Percentiles rank a stretch among this genome's conserved stretches.
Evolutionary conservation across 2,329 filamentous ascomycete species (phyloP).

Genomic region (Ophiosphaerella korrae): DNA sequence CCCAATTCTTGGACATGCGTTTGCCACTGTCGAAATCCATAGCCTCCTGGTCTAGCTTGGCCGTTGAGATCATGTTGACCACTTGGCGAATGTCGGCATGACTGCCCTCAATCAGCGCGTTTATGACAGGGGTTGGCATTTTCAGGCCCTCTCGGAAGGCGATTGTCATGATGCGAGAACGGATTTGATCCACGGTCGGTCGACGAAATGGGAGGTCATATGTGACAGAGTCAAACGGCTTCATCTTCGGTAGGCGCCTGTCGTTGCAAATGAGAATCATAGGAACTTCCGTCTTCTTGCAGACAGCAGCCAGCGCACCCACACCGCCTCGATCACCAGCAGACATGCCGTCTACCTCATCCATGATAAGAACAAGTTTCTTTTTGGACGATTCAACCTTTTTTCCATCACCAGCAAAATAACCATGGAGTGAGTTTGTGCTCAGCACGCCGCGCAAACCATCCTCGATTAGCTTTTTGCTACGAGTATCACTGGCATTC

Average conservation of each 20-base stretch:
- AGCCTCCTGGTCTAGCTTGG: slow-evolving; percentile 80
- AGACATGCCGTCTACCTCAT: slow-evolving; percentile 99
- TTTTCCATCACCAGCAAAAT: slow-evolving; percentile 83
- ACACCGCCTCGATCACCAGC: slow-evolving; percentile 95
- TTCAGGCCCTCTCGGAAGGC: slow-evolving; percentile 90
- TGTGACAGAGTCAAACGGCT: slow-evolving; percentile 87
- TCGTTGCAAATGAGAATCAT: slow-evolving; percentile 99
- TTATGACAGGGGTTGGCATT: slow-evolving; percentile 80
- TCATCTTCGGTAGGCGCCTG: slow-evolving; percentile 92
- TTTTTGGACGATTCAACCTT: slow-evolving; percentile 81
- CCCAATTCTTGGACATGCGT: slow-evolving; percentile 95
- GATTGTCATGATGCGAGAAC: slow-evolving; percentile 92
- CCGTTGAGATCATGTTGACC: slow-evolving; percentile 97
- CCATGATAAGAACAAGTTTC: slow-evolving; percentile 96
- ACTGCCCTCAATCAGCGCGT: slow-evolving; percentile 92
- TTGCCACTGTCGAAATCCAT: slow-evolving; percentile 88
- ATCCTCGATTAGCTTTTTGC: slow-evolving; percentile 91
- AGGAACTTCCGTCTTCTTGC: slow-evolving; percentile 92
- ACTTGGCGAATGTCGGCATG: slow-evolving; percentile 96
- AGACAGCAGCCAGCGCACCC: slow-evolving; percentile 89
- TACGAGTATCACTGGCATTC: slow-evolving; percentile 93
- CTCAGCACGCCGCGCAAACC: slow-evolving; percentile 89
- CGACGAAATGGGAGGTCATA: slow-evolving; percentile 86
- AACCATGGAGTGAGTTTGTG: slow-evolving; percentile 90
- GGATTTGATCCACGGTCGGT: slow-evolving; percentile 87